Evolutionary conservation across 495 filamentous ascomycete genomes (phyloP).

Genomic region (Hyaloscypha hepaticicola): DNA sequence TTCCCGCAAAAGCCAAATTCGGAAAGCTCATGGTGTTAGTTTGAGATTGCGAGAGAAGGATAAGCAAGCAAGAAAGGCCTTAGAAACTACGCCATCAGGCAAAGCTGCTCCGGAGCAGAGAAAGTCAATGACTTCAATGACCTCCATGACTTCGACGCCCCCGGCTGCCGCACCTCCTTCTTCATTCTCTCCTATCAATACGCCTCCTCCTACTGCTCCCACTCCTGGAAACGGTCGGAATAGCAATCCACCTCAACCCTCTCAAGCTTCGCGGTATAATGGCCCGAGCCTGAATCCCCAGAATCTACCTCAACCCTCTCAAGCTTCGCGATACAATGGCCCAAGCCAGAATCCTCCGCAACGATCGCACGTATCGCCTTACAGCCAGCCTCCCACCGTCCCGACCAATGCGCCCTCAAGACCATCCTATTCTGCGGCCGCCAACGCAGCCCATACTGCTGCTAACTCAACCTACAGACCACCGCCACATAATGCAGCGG

Average conservation of each 20-base stretch:
- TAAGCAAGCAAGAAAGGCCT: constrained; percentile 16
- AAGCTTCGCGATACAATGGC: background rate
- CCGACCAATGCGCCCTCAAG: background rate
- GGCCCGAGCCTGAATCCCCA: background rate
- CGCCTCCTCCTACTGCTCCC: background rate
- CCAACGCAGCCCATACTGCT: background rate
- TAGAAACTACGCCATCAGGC: background rate
- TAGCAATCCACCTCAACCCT: background rate
- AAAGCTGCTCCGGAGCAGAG: background rate
- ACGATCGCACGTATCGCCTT: background rate
- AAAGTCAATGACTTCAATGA: background rate
- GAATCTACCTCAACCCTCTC: background rate
- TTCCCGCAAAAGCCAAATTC: constrained; percentile 26
- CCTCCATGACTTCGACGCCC: background rate
- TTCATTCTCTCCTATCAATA: background rate
- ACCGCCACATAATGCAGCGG: background rate
- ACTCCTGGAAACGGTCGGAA: too few relatives aligned
- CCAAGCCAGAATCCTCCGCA: background rate
- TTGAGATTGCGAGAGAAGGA: constrained; percentile 26
- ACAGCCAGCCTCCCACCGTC: background rate
- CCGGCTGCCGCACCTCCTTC: background rate
- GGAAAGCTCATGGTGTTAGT: constrained; percentile 27
- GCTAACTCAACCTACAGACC: background rate
- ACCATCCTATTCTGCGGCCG: background rate
- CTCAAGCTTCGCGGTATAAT: too few relatives aligned